Base-by-base conservation (phyloP, 2,329 filamentous ascomycete genomes). In the Pleomassaria siparia region DNA sequence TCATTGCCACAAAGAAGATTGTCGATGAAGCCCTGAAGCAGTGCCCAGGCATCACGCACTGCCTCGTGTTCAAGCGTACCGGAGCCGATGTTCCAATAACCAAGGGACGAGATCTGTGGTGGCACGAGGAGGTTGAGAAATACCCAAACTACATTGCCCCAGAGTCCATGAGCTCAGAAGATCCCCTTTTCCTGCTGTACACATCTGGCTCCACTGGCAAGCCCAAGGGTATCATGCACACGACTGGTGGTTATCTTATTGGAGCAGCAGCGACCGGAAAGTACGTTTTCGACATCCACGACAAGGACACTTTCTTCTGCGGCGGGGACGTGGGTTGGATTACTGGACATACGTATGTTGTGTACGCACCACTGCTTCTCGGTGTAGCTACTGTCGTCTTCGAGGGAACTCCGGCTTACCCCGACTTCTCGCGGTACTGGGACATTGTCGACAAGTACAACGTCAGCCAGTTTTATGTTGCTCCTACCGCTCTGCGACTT, bases 261-360 rank as follows among this genome's bases (percentile, higher is more conserved):
- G 94, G 94, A 50, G 91, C 91, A 43, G 92, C 94, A 26, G 81
- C 87, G 63, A 99, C 94, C 11, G 92, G 91, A 55, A 99, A 97
- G 76, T 97, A 99, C 72, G 92, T 97, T 53, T 99, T 99, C 69
- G 94, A 99, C 71, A 95, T 99, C 55, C 94, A 99, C 72, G 87
- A 91, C 54, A 85, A 88, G 44, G 94, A 99, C 72, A 84, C 83
- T 55, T 96, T 94, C 81, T 97, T 97, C 81, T 99, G 94, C 63
- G 94, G 91, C 72, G 94, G 94, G 71, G 94, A 99, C 66, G 92
- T 99, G 35, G 94, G 94, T 56, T 99, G 94, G 94, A 97, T 99
- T 70, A 99, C 94, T 24, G 94, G 94, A 15, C 94, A 99, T 76
- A 96, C 94, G 20, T 99, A 99, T 64, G 92, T 97, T 47, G 92